Conservation (phyloP, 2,329 filamentous ascomycete genomes). For the Aschersonia sp. region DNA sequence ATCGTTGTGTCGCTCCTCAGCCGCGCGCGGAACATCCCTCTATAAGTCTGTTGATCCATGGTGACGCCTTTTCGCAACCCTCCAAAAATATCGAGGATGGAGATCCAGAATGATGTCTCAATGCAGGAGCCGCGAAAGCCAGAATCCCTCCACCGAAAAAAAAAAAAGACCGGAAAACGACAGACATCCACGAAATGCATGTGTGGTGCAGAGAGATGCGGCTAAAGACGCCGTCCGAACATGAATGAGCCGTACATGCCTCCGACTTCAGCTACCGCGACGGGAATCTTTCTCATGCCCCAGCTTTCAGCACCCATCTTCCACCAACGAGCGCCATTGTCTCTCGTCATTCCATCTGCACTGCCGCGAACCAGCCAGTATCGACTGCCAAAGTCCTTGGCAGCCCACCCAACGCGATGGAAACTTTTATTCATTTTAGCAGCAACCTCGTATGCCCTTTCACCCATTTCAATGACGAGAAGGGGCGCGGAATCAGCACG, state of each 20-base stretch:
- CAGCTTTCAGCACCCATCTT: conserved; percentile 76
- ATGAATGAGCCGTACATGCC: conserved; percentile 74
- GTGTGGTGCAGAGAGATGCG: neutral
- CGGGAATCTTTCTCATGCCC: conserved; percentile 85
- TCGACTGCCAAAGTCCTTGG: conserved; percentile 52
- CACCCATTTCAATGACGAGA: conserved; percentile 61
- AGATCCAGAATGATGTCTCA: no score
- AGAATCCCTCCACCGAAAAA: neutral
- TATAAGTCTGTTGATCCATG: no score
- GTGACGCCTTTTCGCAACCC: no score
- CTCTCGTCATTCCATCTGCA: conserved; percentile 16
- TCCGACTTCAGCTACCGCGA: conserved; percentile 80
- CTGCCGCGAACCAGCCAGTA: conserved; percentile 51
- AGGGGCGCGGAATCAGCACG: conserved; percentile 48
- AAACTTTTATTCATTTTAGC: conserved; percentile 48
- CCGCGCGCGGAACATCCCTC: no score
- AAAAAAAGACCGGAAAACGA: neutral
- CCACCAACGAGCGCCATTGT: conserved; percentile 48
- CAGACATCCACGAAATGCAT: neutral
- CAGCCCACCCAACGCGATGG: conserved; percentile 50
- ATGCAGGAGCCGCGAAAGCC: no score
- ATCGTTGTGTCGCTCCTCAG: no score
- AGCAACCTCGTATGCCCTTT: conserved; percentile 51
- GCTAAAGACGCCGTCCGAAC: conserved; percentile 44
- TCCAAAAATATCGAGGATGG: no score